These are phyloP conservation scores for Rehmannia glutinosa DNA, from an alignment of 257 asterid species.

Conservation along the genomic window DNA sequence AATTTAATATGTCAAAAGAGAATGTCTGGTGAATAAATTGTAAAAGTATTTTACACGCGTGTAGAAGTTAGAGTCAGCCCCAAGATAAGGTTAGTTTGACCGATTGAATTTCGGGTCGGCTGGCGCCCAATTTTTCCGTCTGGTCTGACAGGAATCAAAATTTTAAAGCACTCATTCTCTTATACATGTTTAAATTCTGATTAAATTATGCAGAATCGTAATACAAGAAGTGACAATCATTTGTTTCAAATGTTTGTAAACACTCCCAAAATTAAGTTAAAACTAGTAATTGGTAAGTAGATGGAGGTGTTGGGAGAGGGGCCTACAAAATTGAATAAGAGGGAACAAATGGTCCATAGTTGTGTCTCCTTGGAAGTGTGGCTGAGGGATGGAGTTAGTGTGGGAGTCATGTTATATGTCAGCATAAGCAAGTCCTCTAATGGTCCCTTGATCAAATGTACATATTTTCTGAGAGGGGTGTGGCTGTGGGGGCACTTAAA, in stretches of 20 bases:
- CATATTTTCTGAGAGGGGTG: not conserved
- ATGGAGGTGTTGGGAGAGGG: no score
- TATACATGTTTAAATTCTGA: no score
- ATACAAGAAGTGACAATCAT: not conserved
- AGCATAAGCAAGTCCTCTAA: constrained; percentile 17
- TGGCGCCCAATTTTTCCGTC: no score
- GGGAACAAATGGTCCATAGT: constrained; percentile 37
- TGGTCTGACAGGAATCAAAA: no score
- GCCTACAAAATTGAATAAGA: constrained; percentile 14
- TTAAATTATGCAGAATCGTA: not conserved
- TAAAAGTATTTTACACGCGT: no score
- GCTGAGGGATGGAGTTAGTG: constrained; percentile 32
- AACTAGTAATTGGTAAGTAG: not conserved
- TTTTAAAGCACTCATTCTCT: no score
- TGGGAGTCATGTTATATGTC: constrained; percentile 42
- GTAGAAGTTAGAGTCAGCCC: no score
- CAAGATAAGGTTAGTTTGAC: no score
- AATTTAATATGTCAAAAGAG: no score
- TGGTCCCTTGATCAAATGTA: constrained; percentile 21
- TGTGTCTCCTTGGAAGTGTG: constrained; percentile 34
- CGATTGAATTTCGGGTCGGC: no score
- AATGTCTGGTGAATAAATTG: no score
- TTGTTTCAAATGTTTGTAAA: not conserved
- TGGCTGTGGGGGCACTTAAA: constrained; percentile 38
- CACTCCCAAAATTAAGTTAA: not conserved